Evolutionary conservation across 257 asterid genomes (phyloP), one percentile per base, ranked within the genome.

Genomic region (Solanum clarkiae): DNA sequence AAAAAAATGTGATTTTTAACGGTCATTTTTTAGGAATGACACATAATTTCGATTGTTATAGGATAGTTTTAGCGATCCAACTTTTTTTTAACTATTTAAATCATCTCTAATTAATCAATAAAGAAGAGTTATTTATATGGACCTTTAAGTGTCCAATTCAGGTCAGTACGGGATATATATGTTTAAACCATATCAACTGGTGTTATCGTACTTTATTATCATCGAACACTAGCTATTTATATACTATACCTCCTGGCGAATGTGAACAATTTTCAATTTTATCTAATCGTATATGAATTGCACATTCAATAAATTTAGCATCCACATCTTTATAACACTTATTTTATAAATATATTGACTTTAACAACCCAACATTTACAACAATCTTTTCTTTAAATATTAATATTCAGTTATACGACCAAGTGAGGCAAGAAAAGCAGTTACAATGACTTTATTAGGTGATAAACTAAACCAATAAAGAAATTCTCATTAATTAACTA

Each of bases 121-220:
- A 22, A 3, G 1, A 60, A 60, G 8, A 0, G 0, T 10, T 60
- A n/a, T 9, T 13, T 60, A 9, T n/a, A 5, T 22, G 8, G 6
- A 54, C 69, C 69, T 60, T 60, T 22, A 60, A 60, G 22, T 60
- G 36, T 15, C 22, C 15, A 60, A 22, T 22, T 22, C 0, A 8
- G 0, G 4, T 20, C 13, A 20, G 4, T 0, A 0, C n/a, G 10
- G 1, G 6, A 9, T 12, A 1, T 4, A 4, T 12, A 1, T 4
- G 14, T 59, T 59, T 59, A 59, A 59, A 59, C 10, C 66, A n/a
- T 59, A 12, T 20, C 7, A n/a, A n/a, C 29, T n/a, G 29, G 8
- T 6, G 1, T 59, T 59, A 1, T 20, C 7, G 0, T 26, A 59
- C 9, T 59, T 20, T 20, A 59, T 59, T 3, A 2, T 59, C 15